Conservation (phyloP, 306 rosid species). For the Lathyrus aphaca region DNA sequence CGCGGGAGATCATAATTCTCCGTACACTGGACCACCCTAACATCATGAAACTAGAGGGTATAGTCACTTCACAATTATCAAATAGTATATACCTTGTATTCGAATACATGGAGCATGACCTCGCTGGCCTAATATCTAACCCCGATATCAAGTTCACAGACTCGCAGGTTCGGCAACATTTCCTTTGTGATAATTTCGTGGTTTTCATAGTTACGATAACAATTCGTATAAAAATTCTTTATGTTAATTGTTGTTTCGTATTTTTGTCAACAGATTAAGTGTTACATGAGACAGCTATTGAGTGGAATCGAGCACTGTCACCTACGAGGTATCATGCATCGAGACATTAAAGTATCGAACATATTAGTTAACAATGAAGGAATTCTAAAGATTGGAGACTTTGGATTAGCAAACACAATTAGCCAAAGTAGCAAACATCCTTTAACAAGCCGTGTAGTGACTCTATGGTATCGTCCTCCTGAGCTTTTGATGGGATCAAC, state of each 20-base stretch:
- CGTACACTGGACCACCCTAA: constrained; percentile 97
- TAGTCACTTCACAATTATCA: constrained; percentile 76
- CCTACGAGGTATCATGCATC: constrained; percentile 81
- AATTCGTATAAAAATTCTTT: too few relatives aligned
- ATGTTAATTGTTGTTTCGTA: constrained; percentile 19
- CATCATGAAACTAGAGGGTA: constrained; percentile 86
- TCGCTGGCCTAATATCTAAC: constrained; percentile 80
- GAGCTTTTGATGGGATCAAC: constrained; percentile 97
- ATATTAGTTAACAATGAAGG: constrained; percentile 91
- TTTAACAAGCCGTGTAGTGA: constrained; percentile 93
- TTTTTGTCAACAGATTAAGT: constrained; percentile 62
- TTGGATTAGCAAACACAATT: constrained; percentile 84
- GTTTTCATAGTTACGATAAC: background rate
- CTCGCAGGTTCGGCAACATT: constrained; percentile 65
- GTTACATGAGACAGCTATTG: constrained; percentile 92
- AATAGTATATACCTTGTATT: constrained; percentile 89
- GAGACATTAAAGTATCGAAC: constrained; percentile 90
- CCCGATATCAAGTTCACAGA: constrained; percentile 75
- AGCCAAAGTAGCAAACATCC: constrained; percentile 60
- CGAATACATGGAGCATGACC: constrained; percentile 99
- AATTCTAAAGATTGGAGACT: constrained; percentile 83
- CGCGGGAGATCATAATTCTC: constrained; percentile 82
- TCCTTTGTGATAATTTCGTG: constrained; percentile 6
- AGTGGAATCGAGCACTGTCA: constrained; percentile 96
- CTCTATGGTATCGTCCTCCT: constrained; percentile 99